phyloP scores from a whole-genome alignment of 2,329 filamentous ascomycete genomes.

The Colletotrichum sublineola region DNA sequence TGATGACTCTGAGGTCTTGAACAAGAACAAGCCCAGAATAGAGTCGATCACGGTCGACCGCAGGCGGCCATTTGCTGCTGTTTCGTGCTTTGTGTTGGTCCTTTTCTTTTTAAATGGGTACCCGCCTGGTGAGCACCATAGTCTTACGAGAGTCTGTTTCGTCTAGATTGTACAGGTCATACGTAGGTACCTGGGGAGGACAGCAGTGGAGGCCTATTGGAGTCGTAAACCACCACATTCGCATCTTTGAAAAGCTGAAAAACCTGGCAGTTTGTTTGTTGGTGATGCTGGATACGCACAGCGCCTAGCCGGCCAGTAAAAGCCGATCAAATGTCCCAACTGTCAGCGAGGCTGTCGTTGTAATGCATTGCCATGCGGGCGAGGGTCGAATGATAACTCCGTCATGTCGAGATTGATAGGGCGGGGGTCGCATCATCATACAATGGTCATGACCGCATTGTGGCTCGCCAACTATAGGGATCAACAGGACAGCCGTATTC shows the following conservation, averaged over 20 bases:
- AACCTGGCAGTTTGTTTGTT: constrained; percentile 15
- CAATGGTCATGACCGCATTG: constrained; percentile 29
- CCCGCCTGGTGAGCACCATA: constrained; percentile 32
- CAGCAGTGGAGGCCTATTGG: constrained; percentile 16
- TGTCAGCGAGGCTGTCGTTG: constrained; percentile 18
- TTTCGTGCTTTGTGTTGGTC: neutral
- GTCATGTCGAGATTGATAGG: constrained; percentile 39
- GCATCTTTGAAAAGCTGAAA: constrained; percentile 1
- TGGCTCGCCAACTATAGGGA: constrained; percentile 36
- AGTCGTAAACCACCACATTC: constrained; percentile 13
- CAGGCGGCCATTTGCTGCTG: neutral
- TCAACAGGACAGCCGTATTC: constrained; percentile 22
- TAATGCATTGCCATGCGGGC: constrained; percentile 20
- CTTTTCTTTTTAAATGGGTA: neutral
- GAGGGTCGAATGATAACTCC: constrained; percentile 39
- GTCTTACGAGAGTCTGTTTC: constrained; percentile 35
- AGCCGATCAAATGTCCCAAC: constrained; percentile 11
- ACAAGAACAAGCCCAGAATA: constrained; percentile 12
- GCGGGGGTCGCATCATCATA: constrained; percentile 39
- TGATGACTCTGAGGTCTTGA: neutral
- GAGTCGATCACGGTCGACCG: neutral
- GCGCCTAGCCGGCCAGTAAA: constrained; percentile 29
- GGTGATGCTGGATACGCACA: neutral
- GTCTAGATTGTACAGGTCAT: constrained; percentile 26
- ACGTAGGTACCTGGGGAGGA: constrained; percentile 8